phyloP scores from a whole-genome alignment of 2,329 filamentous ascomycete genomes.

The Ophiosphaerella herpotricha region DNA sequence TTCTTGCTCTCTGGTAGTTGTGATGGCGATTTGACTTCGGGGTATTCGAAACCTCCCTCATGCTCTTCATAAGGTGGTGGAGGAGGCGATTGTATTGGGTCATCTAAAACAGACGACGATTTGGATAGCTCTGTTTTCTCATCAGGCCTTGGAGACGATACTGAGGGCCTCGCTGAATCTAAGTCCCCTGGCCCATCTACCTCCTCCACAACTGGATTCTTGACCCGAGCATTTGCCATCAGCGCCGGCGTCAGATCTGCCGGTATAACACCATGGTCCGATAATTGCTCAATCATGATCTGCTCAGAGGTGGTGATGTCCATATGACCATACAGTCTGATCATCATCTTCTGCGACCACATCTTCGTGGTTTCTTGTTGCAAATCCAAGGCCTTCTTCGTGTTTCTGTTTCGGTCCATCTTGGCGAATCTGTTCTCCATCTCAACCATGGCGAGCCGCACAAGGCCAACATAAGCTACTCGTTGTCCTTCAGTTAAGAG shows the following conservation, averaged over 20 bases:
- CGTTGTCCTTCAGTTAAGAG: constrained; percentile 93
- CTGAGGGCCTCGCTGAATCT: constrained; percentile 40
- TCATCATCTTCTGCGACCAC: constrained; percentile 99
- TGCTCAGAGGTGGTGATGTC: constrained; percentile 90
- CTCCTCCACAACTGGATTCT: constrained; percentile 80
- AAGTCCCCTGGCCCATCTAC: constrained; percentile 16
- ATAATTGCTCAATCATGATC: constrained; percentile 97
- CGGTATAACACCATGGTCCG: constrained; percentile 87
- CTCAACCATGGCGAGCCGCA: constrained; percentile 76
- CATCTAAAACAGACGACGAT: constrained; percentile 42
- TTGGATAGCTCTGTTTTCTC: constrained; percentile 26
- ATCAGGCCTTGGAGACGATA: constrained; percentile 38
- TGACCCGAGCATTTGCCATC: constrained; percentile 89
- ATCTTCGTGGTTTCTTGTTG: constrained; percentile 82
- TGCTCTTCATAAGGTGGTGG: constrained; percentile 64
- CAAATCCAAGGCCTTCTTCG: constrained; percentile 72
- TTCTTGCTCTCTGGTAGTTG: constrained; percentile 80
- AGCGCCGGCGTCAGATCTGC: constrained; percentile 81
- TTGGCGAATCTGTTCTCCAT: constrained; percentile 73
- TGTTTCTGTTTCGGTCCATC: constrained; percentile 65
- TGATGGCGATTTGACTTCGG: constrained; percentile 79
- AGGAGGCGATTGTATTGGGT: constrained; percentile 52
- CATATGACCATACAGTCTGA: constrained; percentile 93
- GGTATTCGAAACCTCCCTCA: constrained; percentile 73
- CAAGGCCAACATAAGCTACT: constrained; percentile 93